These are phyloP conservation scores for Microbotryomycetes sp. DNA, from an alignment of 1,284 basidiomycete genomes.

Conservation along the genomic window DNA sequence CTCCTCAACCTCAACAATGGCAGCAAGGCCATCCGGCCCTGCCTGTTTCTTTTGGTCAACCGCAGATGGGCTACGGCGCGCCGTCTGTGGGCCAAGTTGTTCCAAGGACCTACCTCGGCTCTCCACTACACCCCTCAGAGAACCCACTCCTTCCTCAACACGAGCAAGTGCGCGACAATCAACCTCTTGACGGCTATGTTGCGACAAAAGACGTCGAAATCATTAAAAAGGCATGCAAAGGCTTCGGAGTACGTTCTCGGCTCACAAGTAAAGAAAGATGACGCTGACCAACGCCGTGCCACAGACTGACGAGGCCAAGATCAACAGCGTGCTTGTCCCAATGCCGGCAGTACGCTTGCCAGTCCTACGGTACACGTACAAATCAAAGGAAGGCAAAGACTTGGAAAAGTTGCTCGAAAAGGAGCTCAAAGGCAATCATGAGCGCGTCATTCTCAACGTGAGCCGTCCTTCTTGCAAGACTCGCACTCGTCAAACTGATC, in stretches of 20 bases:
- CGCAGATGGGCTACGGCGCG: not conserved
- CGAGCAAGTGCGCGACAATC: conserved; percentile 16
- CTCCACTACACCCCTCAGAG: conserved; percentile 35
- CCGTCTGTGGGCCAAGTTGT: not conserved
- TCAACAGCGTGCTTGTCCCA: conserved; percentile 25
- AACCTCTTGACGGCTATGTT: conserved; percentile 32
- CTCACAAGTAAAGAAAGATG: no score
- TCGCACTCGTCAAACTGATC: no score
- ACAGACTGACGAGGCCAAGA: conserved; percentile 16
- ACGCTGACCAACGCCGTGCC: not conserved
- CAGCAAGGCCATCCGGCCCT: not conserved
- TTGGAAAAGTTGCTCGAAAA: conserved; percentile 36
- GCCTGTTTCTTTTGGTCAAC: conserved; percentile 2
- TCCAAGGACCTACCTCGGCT: conserved; percentile 33
- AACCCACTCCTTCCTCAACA: conserved; percentile 33
- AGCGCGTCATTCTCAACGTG: conserved; percentile 34
- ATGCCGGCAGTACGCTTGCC: conserved; percentile 37
- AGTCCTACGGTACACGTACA: conserved; percentile 35
- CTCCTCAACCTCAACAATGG: not conserved
- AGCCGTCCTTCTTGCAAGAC: not conserved
- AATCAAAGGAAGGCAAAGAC: conserved; percentile 37
- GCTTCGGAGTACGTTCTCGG: conserved; percentile 35
- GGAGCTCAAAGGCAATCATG: conserved; percentile 39
- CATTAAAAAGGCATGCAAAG: conserved; percentile 39
- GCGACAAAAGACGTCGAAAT: conserved; percentile 34